These are phyloP conservation scores for Epicoccum nigrum DNA, from an alignment of 2,329 filamentous ascomycete genomes.

Conservation along the genomic window DNA sequence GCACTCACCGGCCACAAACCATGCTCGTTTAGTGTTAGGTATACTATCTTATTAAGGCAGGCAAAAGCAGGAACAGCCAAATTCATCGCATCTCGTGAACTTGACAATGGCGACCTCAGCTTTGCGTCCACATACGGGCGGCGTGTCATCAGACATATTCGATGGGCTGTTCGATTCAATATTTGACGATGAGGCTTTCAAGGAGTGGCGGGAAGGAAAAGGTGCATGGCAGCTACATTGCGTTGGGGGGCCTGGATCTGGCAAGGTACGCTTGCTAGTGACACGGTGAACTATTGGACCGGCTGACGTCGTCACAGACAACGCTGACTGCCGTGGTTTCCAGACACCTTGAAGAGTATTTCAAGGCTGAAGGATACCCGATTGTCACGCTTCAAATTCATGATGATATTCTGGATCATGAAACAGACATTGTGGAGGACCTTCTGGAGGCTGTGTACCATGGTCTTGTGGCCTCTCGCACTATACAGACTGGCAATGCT, in stretches of 20 bases:
- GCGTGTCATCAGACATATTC: slow-evolving; percentile 25
- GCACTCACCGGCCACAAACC: not conserved
- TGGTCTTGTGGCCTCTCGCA: not conserved
- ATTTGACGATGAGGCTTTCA: slow-evolving; percentile 15
- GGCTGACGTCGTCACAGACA: slow-evolving; percentile 2
- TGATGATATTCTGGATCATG: slow-evolving; percentile 1
- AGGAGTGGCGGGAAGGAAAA: slow-evolving; percentile 11
- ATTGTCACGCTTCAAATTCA: slow-evolving; percentile 6
- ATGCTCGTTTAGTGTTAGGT: too few relatives aligned
- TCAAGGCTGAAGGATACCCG: not conserved
- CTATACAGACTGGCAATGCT: slow-evolving; percentile 1
- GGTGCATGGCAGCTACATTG: slow-evolving; percentile 27
- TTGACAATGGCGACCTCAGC: not conserved
- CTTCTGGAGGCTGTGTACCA: slow-evolving; percentile 14
- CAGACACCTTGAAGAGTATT: not conserved
- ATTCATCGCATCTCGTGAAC: too few relatives aligned
- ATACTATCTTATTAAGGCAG: too few relatives aligned
- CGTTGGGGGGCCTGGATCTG: slow-evolving; percentile 26
- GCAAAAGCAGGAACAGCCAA: too few relatives aligned
- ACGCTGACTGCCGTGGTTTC: slow-evolving; percentile 5
- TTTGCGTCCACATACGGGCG: not conserved
- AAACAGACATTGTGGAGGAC: slow-evolving; percentile 19
- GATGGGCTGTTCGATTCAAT: slow-evolving; percentile 21
- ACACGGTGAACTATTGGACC: not conserved
- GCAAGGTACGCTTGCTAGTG: slow-evolving; percentile 17